Evolutionary conservation across 148 eudicot genomes (phyloP).

Genomic region (Pharnaceum exiguum): DNA sequence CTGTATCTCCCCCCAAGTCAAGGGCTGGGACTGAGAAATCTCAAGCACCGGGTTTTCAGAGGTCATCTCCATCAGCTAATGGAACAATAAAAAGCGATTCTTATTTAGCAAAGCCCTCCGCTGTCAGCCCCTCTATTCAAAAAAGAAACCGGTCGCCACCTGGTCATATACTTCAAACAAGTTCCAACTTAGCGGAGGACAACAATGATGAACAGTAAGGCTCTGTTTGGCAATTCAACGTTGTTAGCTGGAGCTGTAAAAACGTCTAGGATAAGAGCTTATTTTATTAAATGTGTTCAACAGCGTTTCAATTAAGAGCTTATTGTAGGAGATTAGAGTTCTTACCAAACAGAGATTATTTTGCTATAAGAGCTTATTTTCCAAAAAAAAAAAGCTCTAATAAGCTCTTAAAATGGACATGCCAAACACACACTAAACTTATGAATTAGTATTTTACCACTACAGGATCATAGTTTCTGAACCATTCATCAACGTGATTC

Average conservation of each 20-base stretch:
- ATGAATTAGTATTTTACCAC: too few relatives aligned
- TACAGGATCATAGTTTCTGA: background rate
- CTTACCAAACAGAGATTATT: too few relatives aligned
- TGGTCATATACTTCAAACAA: constrained; percentile 34
- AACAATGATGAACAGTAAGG: constrained; percentile 57
- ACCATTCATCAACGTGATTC: constrained; percentile 4
- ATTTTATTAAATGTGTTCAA: too few relatives aligned
- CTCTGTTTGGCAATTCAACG: background rate
- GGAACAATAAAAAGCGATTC: constrained; percentile 28
- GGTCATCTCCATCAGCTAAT: constrained; percentile 27
- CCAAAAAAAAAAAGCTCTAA: too few relatives aligned
- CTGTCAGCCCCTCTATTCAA: constrained; percentile 34
- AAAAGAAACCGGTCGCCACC: constrained; percentile 76
- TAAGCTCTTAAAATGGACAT: too few relatives aligned
- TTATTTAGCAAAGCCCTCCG: constrained; percentile 23
- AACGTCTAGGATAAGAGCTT: too few relatives aligned
- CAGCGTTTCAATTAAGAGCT: too few relatives aligned
- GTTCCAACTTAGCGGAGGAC: constrained; percentile 30
- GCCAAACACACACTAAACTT: too few relatives aligned
- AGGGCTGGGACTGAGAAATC: constrained; percentile 1
- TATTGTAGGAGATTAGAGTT: too few relatives aligned
- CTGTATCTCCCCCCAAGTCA: constrained; percentile 30
- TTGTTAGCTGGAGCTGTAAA: background rate
- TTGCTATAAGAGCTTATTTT: too few relatives aligned
- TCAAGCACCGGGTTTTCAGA: constrained; percentile 15